phyloP scores from a whole-genome alignment of 176 grass and related monocot species.

The Zoysia japonica region DNA sequence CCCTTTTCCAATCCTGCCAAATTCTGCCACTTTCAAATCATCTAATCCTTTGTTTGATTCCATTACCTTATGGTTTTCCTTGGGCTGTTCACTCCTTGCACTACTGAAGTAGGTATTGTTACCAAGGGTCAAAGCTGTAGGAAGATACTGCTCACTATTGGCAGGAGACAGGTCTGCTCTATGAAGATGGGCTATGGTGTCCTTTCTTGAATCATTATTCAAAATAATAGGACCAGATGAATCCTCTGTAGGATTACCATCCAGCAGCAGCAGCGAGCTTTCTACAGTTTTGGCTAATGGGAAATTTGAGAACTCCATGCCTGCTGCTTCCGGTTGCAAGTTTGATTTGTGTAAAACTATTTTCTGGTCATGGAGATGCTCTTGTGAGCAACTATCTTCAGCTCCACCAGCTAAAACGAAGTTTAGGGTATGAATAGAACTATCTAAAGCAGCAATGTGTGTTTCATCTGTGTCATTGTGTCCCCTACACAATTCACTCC shows the following conservation, averaged over 20 bases:
- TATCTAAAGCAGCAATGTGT: background rate
- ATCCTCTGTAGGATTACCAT: slow-evolving; percentile 26
- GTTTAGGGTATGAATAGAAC: background rate
- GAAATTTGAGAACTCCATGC: slow-evolving; percentile 18
- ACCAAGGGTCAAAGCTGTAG: slow-evolving; percentile 60
- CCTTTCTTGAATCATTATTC: slow-evolving; percentile 31
- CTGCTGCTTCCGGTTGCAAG: background rate
- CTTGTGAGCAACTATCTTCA: slow-evolving; percentile 4
- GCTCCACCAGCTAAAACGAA: slow-evolving; percentile 17
- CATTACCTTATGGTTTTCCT: slow-evolving; percentile 28
- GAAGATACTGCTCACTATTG: slow-evolving; percentile 46
- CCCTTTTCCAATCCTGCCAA: slow-evolving; percentile 14
- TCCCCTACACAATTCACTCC: slow-evolving; percentile 17
- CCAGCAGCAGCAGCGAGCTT: slow-evolving; percentile 20
- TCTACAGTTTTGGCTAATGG: slow-evolving; percentile 42
- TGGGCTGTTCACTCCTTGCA: slow-evolving; percentile 17
- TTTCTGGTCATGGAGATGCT: background rate
- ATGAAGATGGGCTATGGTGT: slow-evolving; percentile 25
- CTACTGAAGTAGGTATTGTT: slow-evolving; percentile 54
- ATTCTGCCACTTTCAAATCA: slow-evolving; percentile 28
- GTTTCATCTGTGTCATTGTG: slow-evolving; percentile 11
- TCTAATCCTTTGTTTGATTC: slow-evolving; percentile 35
- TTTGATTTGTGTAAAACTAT: slow-evolving; percentile 24
- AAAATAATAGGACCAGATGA: slow-evolving; percentile 37
- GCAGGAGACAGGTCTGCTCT: slow-evolving; percentile 16